Base-by-base conservation (phyloP, 2,329 filamentous ascomycete species). In the Aspergillus quadrilineatus region DNA sequence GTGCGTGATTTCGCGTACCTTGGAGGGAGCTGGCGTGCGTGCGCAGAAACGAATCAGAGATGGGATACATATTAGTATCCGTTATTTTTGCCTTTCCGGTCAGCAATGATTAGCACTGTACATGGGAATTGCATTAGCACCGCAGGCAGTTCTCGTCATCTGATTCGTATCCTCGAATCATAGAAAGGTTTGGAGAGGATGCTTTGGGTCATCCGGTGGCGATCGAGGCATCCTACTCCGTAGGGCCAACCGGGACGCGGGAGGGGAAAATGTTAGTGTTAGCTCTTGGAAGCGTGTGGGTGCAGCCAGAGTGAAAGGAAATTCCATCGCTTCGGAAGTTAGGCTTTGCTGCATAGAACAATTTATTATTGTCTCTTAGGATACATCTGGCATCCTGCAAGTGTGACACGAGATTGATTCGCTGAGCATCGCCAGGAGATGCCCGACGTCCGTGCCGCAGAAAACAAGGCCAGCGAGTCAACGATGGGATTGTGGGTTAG, bases 101-200 rank as follows among this genome's bases (percentile, higher is more conserved):
- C 37, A 52, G 17, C 17, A 47, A 54, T 56, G 50, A 56, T 50
- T 59, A 53, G 50, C 29, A 56, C 43, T 34, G 46, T 44, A 41
- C 28, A 49, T 60, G 50, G 45, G 43, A 26, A 32, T 48, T 63
- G 64, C 63, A 62, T 63, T 66, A 63, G 61, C 47, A 59, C 57
- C 62, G 64, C 64, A 65, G 56, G 36, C 36, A 26, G 43, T 32
- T 57, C 52, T 44, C 50, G 63, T 66, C 64, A 66, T 59, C 64
- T 66, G 64, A 66, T 62, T 46, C 30, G 37, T 30, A 37, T 14
- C 29, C 28, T 39, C 57, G 39, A 59, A 59, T 59, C 50, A 53
- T 39, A 53, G 30, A 34, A n/a, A 34, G 50, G 32, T n/a, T 32
- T 44, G 17, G 30, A 39, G 37, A 28, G 53, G 53, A 12, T 55